Evolutionary conservation across 768 basidiomycete genomes (phyloP).

Genomic region (Filobasidium floriforme): DNA sequence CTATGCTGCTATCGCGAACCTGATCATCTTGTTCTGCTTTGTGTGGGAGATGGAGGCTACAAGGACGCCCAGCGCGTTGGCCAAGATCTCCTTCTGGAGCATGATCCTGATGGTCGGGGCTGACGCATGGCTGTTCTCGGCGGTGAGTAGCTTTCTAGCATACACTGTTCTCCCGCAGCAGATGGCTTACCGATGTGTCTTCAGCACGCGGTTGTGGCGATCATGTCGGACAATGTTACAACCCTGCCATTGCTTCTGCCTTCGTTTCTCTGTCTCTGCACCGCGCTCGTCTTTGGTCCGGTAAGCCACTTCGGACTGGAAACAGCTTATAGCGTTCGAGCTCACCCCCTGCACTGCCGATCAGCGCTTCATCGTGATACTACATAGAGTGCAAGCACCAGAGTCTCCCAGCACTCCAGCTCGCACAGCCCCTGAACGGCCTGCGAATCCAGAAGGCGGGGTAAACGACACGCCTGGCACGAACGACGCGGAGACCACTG

Average conservation of each 20-base stretch:
- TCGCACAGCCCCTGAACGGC: background rate
- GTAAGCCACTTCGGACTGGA: constrained; percentile 49
- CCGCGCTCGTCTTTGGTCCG: constrained; percentile 69
- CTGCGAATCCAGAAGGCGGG: background rate
- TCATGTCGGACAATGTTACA: constrained; percentile 71
- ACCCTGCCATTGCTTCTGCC: constrained; percentile 75
- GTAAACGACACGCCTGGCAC: background rate
- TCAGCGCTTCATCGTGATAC: constrained; percentile 77
- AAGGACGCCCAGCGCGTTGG: constrained; percentile 68
- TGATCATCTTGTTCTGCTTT: constrained; percentile 60
- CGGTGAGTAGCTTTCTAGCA: constrained; percentile 44
- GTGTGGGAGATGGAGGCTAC: constrained; percentile 67
- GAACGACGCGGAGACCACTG: background rate
- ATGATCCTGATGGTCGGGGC: constrained; percentile 71
- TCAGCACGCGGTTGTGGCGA: constrained; percentile 75
- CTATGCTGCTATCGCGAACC: constrained; percentile 73
- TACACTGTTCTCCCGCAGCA: background rate
- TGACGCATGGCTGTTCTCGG: constrained; percentile 77
- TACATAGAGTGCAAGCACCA: constrained; percentile 71
- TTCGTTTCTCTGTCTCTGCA: constrained; percentile 69
- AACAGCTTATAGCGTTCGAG: constrained; percentile 3
- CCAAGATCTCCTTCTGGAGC: constrained; percentile 72
- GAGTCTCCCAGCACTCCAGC: constrained; percentile 20
- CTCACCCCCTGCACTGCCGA: constrained; percentile 4
- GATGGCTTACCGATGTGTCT: background rate